These are phyloP conservation scores for Cryptococcus wingfieldii DNA, from an alignment of 1,284 basidiomycete species.

Conservation along the genomic window DNA sequence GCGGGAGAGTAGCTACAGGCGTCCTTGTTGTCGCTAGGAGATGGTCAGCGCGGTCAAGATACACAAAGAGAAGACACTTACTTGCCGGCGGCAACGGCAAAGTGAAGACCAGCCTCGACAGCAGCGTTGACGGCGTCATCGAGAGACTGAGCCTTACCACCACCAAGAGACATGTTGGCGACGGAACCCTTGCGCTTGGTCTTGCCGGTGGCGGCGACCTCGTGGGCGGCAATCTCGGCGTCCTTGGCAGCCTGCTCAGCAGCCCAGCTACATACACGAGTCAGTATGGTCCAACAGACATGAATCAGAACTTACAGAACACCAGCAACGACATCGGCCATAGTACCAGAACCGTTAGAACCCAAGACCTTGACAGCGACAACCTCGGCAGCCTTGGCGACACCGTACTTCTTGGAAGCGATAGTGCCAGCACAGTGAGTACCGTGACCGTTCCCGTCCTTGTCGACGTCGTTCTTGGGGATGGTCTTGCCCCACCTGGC, in stretches of 20 bases:
- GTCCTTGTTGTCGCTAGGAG: slow-evolving; percentile 56
- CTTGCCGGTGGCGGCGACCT: slow-evolving; percentile 62
- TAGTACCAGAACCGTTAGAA: slow-evolving; percentile 86
- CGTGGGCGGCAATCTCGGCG: slow-evolving; percentile 59
- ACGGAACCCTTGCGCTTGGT: slow-evolving; percentile 89
- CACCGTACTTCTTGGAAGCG: slow-evolving; percentile 76
- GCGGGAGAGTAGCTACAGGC: slow-evolving; percentile 78
- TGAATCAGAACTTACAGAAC: slow-evolving; percentile 51
- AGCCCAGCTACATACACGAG: slow-evolving; percentile 58
- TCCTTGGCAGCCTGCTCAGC: slow-evolving; percentile 58
- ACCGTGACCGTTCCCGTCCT: slow-evolving; percentile 63
- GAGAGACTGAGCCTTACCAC: slow-evolving; percentile 84
- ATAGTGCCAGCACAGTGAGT: slow-evolving; percentile 83
- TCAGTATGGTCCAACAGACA: slow-evolving; percentile 5
- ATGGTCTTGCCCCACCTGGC: slow-evolving; percentile 81
- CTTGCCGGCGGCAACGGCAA: slow-evolving; percentile 87
- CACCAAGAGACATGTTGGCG: slow-evolving; percentile 96
- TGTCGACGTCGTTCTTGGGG: slow-evolving; percentile 68
- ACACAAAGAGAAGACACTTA: slow-evolving; percentile 33
- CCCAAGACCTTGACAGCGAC: slow-evolving; percentile 98
- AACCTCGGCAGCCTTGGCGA: slow-evolving; percentile 85
- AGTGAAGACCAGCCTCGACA: slow-evolving; percentile 80
- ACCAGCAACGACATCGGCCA: slow-evolving; percentile 89
- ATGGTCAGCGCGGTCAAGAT: not conserved
- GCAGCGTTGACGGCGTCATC: slow-evolving; percentile 83